Conservation (phyloP, 805 yeast species). For the Candida vaughaniae region DNA sequence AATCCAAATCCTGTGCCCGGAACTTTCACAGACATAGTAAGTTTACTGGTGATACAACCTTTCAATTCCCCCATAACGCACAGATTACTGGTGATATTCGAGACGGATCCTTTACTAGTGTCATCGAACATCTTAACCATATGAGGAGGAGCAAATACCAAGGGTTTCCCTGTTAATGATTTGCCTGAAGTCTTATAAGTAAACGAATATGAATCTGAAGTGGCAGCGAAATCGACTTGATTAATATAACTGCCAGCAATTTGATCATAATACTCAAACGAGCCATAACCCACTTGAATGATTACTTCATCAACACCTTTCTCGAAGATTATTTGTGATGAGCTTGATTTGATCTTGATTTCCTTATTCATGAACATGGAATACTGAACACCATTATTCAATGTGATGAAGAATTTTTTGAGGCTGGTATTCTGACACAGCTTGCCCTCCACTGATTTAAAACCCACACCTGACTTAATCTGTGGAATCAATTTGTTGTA, state of each 20-base stretch:
- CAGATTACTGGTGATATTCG: constrained; percentile 44
- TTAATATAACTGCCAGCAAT: constrained; percentile 65
- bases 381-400: constrained; percentile 17
- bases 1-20: constrained; percentile 5
- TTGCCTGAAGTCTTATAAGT: constrained; percentile 43
- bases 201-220: constrained; percentile 38
- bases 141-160: constrained; percentile 70
- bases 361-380: constrained; percentile 23
- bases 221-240: constrained; percentile 40
- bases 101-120: constrained; percentile 23
- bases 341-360: constrained; percentile 14
- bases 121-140: constrained; percentile 48
- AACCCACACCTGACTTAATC: constrained; percentile 52
- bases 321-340: constrained; percentile 18
- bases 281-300: constrained; percentile 29
- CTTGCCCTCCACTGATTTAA: constrained; percentile 11
- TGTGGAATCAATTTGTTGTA: constrained; percentile 50
- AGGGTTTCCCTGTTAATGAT: constrained; percentile 41
- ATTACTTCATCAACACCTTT: constrained; percentile 16
- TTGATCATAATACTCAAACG: constrained; percentile 43
- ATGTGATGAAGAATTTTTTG: constrained; percentile 14
- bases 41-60: constrained; percentile 41
- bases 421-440: constrained; percentile 15
- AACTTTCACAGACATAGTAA: constrained; percentile 25
- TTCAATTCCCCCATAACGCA: constrained; percentile 49